phyloP scores from a whole-genome alignment of 345 rosid species.

The Barbarea vulgaris region DNA sequence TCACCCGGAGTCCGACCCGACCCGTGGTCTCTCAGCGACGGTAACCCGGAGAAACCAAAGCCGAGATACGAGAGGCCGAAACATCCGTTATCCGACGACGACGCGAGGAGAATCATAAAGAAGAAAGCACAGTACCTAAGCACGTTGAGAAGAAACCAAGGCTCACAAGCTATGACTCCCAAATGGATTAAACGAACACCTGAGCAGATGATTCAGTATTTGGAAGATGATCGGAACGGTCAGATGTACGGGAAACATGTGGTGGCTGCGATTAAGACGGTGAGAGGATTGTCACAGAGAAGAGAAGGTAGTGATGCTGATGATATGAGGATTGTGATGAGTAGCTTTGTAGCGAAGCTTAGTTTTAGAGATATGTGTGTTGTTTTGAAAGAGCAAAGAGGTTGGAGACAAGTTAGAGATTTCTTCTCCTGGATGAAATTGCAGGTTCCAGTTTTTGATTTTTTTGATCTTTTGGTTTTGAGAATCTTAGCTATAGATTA shows the following conservation, averaged over 20 bases:
- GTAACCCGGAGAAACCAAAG: constrained; percentile 62
- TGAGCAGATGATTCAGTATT: constrained; percentile 85
- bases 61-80: constrained; percentile 66
- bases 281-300: constrained; percentile 56
- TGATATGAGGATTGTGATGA: constrained; percentile 71
- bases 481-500: constrained; percentile 18
- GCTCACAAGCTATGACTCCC: constrained; percentile 70
- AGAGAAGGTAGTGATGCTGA: constrained; percentile 44
- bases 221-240: constrained; percentile 76
- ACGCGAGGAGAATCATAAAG: constrained; percentile 83
- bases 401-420: constrained; percentile 81
- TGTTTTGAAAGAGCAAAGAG: constrained; percentile 81
- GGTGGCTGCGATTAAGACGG: constrained; percentile 75
- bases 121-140: constrained; percentile 72
- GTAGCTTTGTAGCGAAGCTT: constrained; percentile 77
- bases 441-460: constrained; percentile 54
- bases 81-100: constrained; percentile 74
- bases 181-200: constrained; percentile 87
- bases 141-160: constrained; percentile 72
- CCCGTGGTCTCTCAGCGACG: constrained; percentile 88
- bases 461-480: neutral
- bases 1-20: constrained; percentile 57
- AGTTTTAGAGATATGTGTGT: constrained; percentile 90
- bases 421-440: constrained; percentile 94
- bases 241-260: constrained; percentile 83